Percentiles rank a stretch among this genome's conserved stretches.
These are phyloP conservation scores for Pseudonitzschia multiseries DNA, from an alignment of 108 stramenopile species.

Conservation along the genomic window DNA sequence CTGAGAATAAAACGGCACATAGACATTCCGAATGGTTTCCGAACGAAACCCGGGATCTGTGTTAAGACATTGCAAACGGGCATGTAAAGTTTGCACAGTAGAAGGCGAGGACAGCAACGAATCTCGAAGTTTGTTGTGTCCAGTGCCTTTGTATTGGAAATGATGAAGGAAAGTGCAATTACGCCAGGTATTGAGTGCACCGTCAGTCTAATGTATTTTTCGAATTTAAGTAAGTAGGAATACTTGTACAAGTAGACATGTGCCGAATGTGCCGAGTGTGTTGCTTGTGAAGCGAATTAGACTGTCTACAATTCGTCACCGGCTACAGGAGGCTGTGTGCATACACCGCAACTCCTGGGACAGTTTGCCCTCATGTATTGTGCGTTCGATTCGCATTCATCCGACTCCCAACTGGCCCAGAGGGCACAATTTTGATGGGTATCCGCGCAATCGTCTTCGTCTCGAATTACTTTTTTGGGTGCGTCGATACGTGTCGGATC, in stretches of 20 bases:
- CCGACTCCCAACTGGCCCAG: constrained; percentile 15
- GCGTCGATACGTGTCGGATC: not conserved
- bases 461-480: not conserved
- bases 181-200: no score
- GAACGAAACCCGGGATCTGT: constrained; percentile 13
- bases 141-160: no score
- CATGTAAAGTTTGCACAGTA: not conserved
- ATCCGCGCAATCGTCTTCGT: constrained; percentile 13
- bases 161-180: no score
- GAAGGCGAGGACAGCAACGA: not conserved
- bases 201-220: no score
- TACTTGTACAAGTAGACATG: no score
- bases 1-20: no score
- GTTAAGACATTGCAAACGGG: not conserved
- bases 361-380: constrained; percentile 7
- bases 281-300: no score
- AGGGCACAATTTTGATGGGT: not conserved
- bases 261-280: no score
- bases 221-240: no score
- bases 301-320: constrained; percentile 11
- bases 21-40: no score
- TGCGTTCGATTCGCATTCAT: constrained; percentile 16
- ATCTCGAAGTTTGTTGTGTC: not conserved
- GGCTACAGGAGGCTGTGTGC: not conserved
- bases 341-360: constrained; percentile 22